phyloP scores from a whole-genome alignment of 768 basidiomycete species.

The Megacollybia marginata region DNA sequence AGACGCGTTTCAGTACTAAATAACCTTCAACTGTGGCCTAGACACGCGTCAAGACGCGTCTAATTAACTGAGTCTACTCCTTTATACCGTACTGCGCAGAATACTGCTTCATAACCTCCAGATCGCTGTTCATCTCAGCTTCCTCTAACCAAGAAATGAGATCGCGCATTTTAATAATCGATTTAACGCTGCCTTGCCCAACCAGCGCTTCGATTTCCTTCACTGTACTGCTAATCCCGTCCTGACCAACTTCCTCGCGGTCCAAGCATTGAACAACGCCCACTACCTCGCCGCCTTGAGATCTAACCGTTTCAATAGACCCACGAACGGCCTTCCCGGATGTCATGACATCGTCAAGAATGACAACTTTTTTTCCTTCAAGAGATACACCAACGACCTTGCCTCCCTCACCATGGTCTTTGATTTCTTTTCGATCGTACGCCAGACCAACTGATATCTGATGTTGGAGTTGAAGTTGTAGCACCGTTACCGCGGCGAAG shows the following conservation, averaged over 20 bases:
- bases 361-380: constrained; percentile 73
- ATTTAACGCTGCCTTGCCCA: constrained; percentile 55
- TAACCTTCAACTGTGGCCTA: too few relatives aligned
- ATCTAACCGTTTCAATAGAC: constrained; percentile 66
- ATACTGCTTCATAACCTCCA: constrained; percentile 72
- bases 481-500: constrained; percentile 77
- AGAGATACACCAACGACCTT: constrained; percentile 81
- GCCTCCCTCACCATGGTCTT: constrained; percentile 96
- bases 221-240: constrained; percentile 64
- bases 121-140: constrained; percentile 55
- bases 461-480: constrained; percentile 64
- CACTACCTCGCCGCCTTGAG: constrained; percentile 72
- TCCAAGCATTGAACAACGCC: constrained; percentile 87
- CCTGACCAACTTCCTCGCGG: constrained; percentile 76
- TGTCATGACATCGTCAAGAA: constrained; percentile 97
- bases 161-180: constrained; percentile 81
- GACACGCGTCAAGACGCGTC: not conserved
- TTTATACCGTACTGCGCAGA: constrained; percentile 66
- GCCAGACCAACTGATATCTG: constrained; percentile 66
- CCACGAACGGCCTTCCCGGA: constrained; percentile 82
- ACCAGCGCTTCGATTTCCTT: constrained; percentile 73
- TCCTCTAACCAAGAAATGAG: constrained; percentile 76
- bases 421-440: constrained; percentile 93
- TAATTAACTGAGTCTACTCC: constrained; percentile 11
- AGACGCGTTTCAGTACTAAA: too few relatives aligned